Evolutionary conservation across 2,329 filamentous ascomycete species (phyloP), one percentile per base, ranked within the genome.

Genomic region (Stromatinia cepivora): DNA sequence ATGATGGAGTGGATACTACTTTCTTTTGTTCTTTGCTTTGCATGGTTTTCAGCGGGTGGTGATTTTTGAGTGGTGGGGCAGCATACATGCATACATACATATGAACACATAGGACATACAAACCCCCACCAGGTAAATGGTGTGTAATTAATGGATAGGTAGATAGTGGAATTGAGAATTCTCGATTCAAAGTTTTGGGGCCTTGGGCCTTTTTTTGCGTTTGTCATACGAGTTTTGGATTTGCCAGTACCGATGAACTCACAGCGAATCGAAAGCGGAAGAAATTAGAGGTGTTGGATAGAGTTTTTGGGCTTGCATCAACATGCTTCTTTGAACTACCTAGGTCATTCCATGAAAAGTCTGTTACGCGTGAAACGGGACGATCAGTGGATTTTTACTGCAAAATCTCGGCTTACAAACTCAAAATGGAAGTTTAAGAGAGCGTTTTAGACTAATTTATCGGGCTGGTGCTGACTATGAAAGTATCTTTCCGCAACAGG

Each of bases 161-260:
- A 64, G 61, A 53, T 52, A 64, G 61, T 42, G 1, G n/a, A 64
- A 42, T 64, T 42, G n/a, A 52, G 46, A 64, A 64, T 52, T 52
- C 31, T 53, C 7, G 9, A 64, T 42, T 63, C 46, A 39, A 13
- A 28, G 6, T 25, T 28, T 50, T 9, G 42, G 11, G 45, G 9
- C 20, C 11, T 9, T 56, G 22, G 13, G 6, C 7, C 8, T 25
- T 13, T 13, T 36, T 11, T 25, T 20, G 22, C 6, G 22, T 31
- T 53, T 20, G 52, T 54, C 25, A 31, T 31, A 28, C 28, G 10
- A 31, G 15, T 31, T 6, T 46, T 22, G 17, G 15, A 22, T 17
- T 17, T 53, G 34, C 34, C 3, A 53, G 1, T 20, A 3, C 25
- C 15, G 3, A 53, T 13, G 20, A 53, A 31, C 1, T 34, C 34